Base-by-base conservation (phyloP, 2,329 filamentous ascomycete species). In the Dothiorella sarmentorum region DNA sequence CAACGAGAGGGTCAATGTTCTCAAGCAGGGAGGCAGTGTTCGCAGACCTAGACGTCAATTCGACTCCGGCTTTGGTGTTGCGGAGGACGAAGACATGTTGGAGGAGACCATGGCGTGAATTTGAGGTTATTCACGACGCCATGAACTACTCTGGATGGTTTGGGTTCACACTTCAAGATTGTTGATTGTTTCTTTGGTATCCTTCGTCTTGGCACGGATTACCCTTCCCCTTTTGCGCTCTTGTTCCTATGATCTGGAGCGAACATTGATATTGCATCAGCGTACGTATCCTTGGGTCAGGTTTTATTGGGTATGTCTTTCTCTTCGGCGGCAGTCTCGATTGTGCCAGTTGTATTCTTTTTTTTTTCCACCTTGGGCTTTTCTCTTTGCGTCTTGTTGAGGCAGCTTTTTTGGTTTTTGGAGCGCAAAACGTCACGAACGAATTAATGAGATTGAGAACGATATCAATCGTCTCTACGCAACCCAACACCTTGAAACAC, bases 41-140 rank as follows among this genome's bases (percentile, higher is more conserved):
- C 44, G 67, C 18, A 67, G 64, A 31, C 29, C 29, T 10, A 55
- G 58, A 59, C 63, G 70, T 29, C 65, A 67, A 45, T 70, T 66
- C 62, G 71, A 72, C 40, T 71, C 69, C 5, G 71, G 71, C 6
- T 68, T 72, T 53, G 69, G 67, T 18, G 63, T 69, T 17, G 67
- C 68, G 5, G 64, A 62, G 4, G 66, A 68, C 22, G 64, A 64
- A 9, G 62, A 60, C 59, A 65, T 59, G 51, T 26, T 60, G 35
- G 51, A 58, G 20, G 53, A 58, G 55, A 29, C 55, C 3, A 47
- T 58, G 53, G 45, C 45, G 49, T 53, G 33, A 53, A 29, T 3
- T 9, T 40, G 33, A 53, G n/a, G 15, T n/a, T n/a, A 24, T 40
- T 53, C 49, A 53, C 15, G 49, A 53, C n/a, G 49, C 11, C 13